Base-by-base conservation (phyloP, 352 stramenopile genomes). In the Peronospora tabacina region DNA sequence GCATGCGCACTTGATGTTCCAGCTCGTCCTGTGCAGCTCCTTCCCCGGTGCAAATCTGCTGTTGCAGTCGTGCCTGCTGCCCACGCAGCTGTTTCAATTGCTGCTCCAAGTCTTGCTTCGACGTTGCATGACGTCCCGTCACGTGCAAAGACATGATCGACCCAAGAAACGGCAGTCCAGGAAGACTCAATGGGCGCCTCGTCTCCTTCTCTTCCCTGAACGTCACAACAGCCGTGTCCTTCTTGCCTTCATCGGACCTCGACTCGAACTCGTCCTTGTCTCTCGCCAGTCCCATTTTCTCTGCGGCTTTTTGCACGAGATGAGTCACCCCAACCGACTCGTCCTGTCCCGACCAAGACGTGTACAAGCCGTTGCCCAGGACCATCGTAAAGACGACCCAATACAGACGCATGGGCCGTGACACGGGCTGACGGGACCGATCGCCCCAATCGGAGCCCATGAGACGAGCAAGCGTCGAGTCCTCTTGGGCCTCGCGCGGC, bases 401-500 rank as follows among this genome's bases (percentile, higher is more conserved):
- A 51, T 88, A 88, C 13, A 88, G 39, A 20, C 76, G 78, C 77
- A 88, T 88, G 36, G 72, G 59, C 26, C 81, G 40, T 34, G 77
- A 81, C 43, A 88, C 66, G 17, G 58, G 59, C 63, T 88, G 77
- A 24, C 70, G 67, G 33, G 75, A 74, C 15, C 77, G 77, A 45
- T 88, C 77, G 33, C 68, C 77, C 77, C 77, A 88, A 54, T 88
- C 77, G 6, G 77, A 88, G 37, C 77, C 77, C 20, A 88, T 78
- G 55, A 88, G 66, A 30, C 77, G 75, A 47, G 72, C 72, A 11
- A 83, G 55, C 4, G 72, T 77, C 52, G 72, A 79, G 49, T 83
- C 72, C 46, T 79, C 38, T 37, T 83, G 69, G 9, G 73, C 57
- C 35, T 76, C 67, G 33, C 67, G 57, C 48, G 68, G 75, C 7